A percentile compares a stretch with the other conserved stretches of the same genome.
phyloP scores from a whole-genome alignment of 1,139 yeast genomes.

The Arxiozyma slooffiae region DNA sequence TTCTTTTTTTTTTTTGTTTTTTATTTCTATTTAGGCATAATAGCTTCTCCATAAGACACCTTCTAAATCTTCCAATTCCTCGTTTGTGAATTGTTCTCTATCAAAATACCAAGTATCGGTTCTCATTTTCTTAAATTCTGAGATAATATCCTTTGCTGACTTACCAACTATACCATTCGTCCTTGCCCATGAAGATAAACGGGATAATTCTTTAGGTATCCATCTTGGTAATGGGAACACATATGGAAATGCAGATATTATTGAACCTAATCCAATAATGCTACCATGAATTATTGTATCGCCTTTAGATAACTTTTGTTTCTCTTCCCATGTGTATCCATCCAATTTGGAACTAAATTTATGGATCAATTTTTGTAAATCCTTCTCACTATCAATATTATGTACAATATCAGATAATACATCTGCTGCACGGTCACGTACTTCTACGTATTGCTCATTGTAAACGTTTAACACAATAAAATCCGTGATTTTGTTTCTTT shows the following conservation, averaged over 20 bases:
- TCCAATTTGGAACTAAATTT: conserved; percentile 27
- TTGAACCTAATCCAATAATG: conserved; percentile 79
- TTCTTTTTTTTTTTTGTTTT: too few species aligned
- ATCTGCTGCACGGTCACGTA: conserved; percentile 65
- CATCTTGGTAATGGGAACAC: conserved; percentile 84
- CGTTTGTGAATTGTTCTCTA: conserved; percentile 59
- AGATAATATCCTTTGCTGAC: conserved; percentile 71
- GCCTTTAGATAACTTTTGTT: conserved; percentile 32
- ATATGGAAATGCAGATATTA: conserved; percentile 63
- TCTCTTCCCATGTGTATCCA: conserved; percentile 17
- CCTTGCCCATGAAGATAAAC: conserved; percentile 54
- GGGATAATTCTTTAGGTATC: conserved; percentile 68
- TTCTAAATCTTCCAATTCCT: conserved; percentile 82
- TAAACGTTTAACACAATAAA: conserved; percentile 47
- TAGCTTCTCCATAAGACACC: conserved; percentile 92
- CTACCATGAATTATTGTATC: conserved; percentile 54
- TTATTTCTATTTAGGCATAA: conserved; percentile 44
- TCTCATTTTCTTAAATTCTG: conserved; percentile 81
- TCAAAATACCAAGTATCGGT: conserved; percentile 97
- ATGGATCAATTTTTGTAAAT: conserved; percentile 32
- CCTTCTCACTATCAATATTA: conserved; percentile 48
- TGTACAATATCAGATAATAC: too few species aligned
- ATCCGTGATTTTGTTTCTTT: conserved; percentile 43
- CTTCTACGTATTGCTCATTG: conserved; percentile 56
- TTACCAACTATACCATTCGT: conserved; percentile 43